These are phyloP conservation scores for Pseudogymnoascus sp. DNA, from an alignment of 2,329 filamentous ascomycete genomes.

Conservation along the genomic window DNA sequence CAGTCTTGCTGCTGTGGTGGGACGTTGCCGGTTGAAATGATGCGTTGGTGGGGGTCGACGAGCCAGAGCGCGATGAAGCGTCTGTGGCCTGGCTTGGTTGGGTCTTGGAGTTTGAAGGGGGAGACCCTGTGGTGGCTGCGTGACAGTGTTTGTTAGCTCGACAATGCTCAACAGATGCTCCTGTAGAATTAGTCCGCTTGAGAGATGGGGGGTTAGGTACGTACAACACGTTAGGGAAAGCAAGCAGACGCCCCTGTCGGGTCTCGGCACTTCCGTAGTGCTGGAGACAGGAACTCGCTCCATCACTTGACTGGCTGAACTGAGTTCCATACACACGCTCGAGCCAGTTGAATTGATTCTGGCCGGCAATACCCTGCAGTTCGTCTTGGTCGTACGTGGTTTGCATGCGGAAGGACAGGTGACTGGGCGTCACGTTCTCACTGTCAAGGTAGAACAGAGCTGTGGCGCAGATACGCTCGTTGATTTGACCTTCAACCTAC, in stretches of 20 bases:
- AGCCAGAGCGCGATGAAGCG: slow-evolving; percentile 54
- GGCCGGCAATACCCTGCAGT: slow-evolving; percentile 11
- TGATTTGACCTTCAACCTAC: slow-evolving; percentile 38
- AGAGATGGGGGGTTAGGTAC: not conserved
- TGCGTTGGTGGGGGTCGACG: slow-evolving; percentile 47
- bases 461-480: slow-evolving; percentile 50
- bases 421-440: slow-evolving; percentile 41
- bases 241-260: slow-evolving; percentile 36
- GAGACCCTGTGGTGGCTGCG: slow-evolving; percentile 43
- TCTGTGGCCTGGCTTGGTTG: slow-evolving; percentile 46
- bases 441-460: slow-evolving; percentile 46
- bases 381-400: slow-evolving; percentile 22
- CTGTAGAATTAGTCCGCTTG: not conserved
- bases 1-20: slow-evolving; percentile 46
- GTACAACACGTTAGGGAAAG: slow-evolving; percentile 37
- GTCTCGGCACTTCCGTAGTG: slow-evolving; percentile 36
- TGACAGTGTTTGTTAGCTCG: slow-evolving; percentile 24
- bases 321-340: slow-evolving; percentile 17
- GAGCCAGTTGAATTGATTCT: slow-evolving; percentile 18
- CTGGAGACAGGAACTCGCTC: slow-evolving; percentile 32
- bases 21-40: slow-evolving; percentile 47
- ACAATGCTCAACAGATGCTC: slow-evolving; percentile 16
- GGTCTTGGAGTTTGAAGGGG: slow-evolving; percentile 45
- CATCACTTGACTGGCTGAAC: slow-evolving; percentile 19
- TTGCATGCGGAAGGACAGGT: slow-evolving; percentile 38